Evolutionary conservation across 2,329 filamentous ascomycete genomes (phyloP).

Genomic region (Verticillium zaregamsianum): DNA sequence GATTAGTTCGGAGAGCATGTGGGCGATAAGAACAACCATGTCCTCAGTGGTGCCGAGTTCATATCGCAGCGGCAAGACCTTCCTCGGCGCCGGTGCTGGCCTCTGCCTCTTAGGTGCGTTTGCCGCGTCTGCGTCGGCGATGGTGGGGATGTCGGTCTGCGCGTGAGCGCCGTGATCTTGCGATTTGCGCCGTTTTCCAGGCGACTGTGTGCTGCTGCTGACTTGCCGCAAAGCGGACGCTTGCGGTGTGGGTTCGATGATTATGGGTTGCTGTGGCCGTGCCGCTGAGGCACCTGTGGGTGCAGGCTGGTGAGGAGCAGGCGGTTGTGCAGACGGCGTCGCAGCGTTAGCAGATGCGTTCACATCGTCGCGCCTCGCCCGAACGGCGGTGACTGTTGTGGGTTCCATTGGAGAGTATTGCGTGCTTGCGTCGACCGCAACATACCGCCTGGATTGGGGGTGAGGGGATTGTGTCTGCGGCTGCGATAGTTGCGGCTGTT

Average conservation of each 20-base stretch:
- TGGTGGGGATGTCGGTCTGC: not conserved
- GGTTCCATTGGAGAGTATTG: conserved; percentile 47
- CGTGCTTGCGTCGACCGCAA: conserved; percentile 42
- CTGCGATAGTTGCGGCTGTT: not conserved
- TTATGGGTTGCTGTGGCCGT: not conserved
- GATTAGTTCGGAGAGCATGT: conserved; percentile 95
- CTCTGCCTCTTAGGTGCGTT: conserved; percentile 48
- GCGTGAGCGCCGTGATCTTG: conserved; percentile 24
- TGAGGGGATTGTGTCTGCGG: conserved; percentile 11
- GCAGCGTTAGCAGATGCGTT: not conserved
- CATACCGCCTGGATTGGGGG: conserved; percentile 34
- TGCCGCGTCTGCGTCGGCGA: conserved; percentile 16
- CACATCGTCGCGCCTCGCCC: conserved; percentile 21
- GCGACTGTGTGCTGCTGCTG: conserved; percentile 22
- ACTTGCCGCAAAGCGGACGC: conserved; percentile 4
- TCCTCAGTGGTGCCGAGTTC: conserved; percentile 80
- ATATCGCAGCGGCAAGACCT: conserved; percentile 67
- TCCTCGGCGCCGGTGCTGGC: conserved; percentile 46
- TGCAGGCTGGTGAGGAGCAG: conserved; percentile 6
- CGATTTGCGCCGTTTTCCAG: conserved; percentile 41
- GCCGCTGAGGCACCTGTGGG: not conserved
- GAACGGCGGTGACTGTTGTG: conserved; percentile 12
- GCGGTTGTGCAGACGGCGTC: conserved; percentile 5
- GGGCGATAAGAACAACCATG: conserved; percentile 83
- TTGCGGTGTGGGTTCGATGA: not conserved